Evolutionary conservation across 2,329 filamentous ascomycete species (phyloP).

Genomic region (Alternaria triticina): DNA sequence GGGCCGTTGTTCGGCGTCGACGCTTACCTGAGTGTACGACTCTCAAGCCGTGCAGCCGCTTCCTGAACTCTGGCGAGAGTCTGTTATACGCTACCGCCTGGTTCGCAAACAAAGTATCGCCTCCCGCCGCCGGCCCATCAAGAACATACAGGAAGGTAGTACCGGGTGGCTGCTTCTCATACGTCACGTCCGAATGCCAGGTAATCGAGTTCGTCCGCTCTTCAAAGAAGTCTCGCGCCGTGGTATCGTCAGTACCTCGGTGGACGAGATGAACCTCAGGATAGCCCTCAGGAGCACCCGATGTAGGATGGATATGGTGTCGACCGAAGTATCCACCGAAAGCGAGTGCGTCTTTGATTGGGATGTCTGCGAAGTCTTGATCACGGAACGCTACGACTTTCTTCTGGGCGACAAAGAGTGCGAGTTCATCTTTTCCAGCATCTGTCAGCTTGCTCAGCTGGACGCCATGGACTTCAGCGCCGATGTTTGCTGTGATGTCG

Average conservation of each 20-base stretch:
- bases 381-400: conserved; percentile 78
- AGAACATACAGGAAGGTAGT: conserved; percentile 89
- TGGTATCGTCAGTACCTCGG: conserved; percentile 69
- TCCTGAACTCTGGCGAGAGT: conserved; percentile 77
- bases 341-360: conserved; percentile 72
- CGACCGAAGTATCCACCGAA: conserved; percentile 79
- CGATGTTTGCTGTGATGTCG: conserved; percentile 75
- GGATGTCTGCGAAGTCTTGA: conserved; percentile 70
- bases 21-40: conserved; percentile 76
- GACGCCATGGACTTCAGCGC: conserved; percentile 72
- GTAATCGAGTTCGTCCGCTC: conserved; percentile 79
- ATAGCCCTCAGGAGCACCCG: conserved; percentile 73
- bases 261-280: conserved; percentile 82
- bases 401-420: conserved; percentile 75
- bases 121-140: conserved; percentile 79
- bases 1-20: neutral
- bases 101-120: conserved; percentile 84
- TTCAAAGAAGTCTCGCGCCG: conserved; percentile 67
- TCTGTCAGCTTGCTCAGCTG: conserved; percentile 72
- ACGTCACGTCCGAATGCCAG: conserved; percentile 90
- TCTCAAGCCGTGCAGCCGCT: conserved; percentile 79
- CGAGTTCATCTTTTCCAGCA: conserved; percentile 77
- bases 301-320: conserved; percentile 82
- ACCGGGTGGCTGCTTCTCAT: conserved; percentile 85
- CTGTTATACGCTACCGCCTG: conserved; percentile 81